A percentile compares a stretch with the other conserved stretches of the same genome.
Evolutionary conservation across 345 rosid species (phyloP).

Genomic region (Adansonia digitata): DNA sequence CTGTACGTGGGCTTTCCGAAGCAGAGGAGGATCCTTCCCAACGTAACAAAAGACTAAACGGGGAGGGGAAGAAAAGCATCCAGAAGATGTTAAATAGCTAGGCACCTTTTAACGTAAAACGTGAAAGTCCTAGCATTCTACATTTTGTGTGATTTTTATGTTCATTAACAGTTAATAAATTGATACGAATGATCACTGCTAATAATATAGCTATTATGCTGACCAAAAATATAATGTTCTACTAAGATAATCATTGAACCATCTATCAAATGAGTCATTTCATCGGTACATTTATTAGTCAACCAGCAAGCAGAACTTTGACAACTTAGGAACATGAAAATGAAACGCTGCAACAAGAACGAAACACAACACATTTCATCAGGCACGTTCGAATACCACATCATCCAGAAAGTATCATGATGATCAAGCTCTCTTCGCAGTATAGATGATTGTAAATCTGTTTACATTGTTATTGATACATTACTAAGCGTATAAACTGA

Average conservation of each 20-base stretch:
- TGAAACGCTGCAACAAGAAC: neutral
- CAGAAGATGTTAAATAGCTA: no score
- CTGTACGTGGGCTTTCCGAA: neutral
- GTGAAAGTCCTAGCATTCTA: no score
- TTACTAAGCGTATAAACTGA: neutral
- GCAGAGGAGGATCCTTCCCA: neutral
- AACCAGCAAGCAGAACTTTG: neutral
- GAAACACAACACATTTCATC: neutral
- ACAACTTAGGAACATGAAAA: neutral
- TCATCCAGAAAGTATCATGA: neutral
- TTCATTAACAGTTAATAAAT: neutral
- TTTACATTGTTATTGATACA: slow-evolving; percentile 14
- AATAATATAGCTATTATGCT: no score
- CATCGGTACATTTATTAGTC: neutral
- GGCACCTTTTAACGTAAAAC: no score
- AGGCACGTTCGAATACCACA: neutral
- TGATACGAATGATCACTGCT: neutral
- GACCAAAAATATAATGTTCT: neutral
- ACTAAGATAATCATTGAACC: neutral
- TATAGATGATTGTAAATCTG: neutral
- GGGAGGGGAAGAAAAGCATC: no score
- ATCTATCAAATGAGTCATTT: neutral
- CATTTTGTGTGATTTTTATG: neutral
- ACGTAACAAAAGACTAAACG: no score
- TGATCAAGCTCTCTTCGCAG: neutral